Evolutionary conservation across 2,329 filamentous ascomycete genomes (phyloP).

Genomic region (Curvularia sp.): DNA sequence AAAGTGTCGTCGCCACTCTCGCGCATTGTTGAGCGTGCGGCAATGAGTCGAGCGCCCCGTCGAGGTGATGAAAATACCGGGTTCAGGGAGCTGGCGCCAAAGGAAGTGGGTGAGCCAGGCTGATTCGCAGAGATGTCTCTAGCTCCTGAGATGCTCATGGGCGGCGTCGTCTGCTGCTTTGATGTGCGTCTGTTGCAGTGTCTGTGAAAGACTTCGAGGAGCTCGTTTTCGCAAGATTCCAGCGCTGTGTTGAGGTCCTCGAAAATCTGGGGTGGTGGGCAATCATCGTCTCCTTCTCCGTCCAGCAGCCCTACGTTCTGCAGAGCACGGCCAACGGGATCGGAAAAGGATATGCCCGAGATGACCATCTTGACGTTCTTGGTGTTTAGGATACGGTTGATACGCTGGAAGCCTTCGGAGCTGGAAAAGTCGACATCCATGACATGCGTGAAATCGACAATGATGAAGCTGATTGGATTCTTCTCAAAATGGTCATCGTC

Average conservation of each 20-base stretch:
- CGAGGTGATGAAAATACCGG: constrained; percentile 77
- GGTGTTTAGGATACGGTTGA: constrained; percentile 81
- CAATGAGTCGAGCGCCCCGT: constrained; percentile 76
- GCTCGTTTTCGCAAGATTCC: constrained; percentile 93
- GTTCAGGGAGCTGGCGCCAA: constrained; percentile 55
- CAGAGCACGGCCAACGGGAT: constrained; percentile 77
- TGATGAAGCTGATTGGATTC: constrained; percentile 84
- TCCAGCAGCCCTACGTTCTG: constrained; percentile 83
- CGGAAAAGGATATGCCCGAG: constrained; percentile 79
- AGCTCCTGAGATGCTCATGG: constrained; percentile 42
- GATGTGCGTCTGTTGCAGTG: constrained; percentile 42
- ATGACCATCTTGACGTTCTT: constrained; percentile 82
- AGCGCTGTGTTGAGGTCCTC: constrained; percentile 91
- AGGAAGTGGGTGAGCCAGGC: constrained; percentile 35
- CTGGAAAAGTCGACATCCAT: constrained; percentile 95
- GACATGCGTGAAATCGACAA: constrained; percentile 88
- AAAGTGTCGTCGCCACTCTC: constrained; percentile 52
- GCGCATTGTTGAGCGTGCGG: constrained; percentile 76
- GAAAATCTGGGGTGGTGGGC: constrained; percentile 68
- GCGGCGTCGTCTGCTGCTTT: constrained; percentile 52
- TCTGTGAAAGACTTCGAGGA: constrained; percentile 70
- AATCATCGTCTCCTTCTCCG: constrained; percentile 69
- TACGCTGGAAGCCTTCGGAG: constrained; percentile 90
- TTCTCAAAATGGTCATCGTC: constrained; percentile 80
- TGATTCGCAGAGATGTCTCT: constrained; percentile 18